These are phyloP conservation scores for Panellus pusillus DNA, from an alignment of 768 basidiomycete species.

Conservation along the genomic window DNA sequence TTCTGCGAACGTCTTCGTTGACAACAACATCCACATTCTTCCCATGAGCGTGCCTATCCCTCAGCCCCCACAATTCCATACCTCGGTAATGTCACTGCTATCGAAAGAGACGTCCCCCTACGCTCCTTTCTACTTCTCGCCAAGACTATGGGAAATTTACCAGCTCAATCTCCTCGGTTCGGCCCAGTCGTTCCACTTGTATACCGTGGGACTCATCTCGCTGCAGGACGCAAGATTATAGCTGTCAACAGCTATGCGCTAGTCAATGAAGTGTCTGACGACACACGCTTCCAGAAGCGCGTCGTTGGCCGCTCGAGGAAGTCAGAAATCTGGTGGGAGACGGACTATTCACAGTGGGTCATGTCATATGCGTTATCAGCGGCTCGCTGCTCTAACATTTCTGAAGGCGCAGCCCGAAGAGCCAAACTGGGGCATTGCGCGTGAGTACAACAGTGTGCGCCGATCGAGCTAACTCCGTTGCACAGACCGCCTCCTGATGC, in stretches of 20 bases:
- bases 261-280: constrained; percentile 42
- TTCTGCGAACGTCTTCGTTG: too few species aligned
- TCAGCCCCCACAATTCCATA: constrained; percentile 43
- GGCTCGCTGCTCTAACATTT: background rate
- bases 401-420: constrained; percentile 39
- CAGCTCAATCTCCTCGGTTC: constrained; percentile 36
- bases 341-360: constrained; percentile 41
- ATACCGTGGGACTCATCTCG: background rate
- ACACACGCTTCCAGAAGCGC: constrained; percentile 41
- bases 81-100: constrained; percentile 38
- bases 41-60: constrained; percentile 40
- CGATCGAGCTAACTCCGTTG: background rate
- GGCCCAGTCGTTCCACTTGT: background rate
- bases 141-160: constrained; percentile 44
- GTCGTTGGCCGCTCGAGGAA: constrained; percentile 32
- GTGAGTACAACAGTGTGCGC: constrained; percentile 25
- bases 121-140: constrained; percentile 35
- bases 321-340: constrained; percentile 41
- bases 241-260: constrained; percentile 36
- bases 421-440: constrained; percentile 47
- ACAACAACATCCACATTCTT: too few species aligned
- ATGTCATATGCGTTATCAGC: background rate
- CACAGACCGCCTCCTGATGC: constrained; percentile 33
- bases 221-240: constrained; percentile 26
- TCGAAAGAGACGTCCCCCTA: constrained; percentile 38